Percentiles rank a stretch among this genome's conserved stretches.
Evolutionary conservation across 2,329 filamentous ascomycete species (phyloP).

Genomic region (Ceratocystis destructans): DNA sequence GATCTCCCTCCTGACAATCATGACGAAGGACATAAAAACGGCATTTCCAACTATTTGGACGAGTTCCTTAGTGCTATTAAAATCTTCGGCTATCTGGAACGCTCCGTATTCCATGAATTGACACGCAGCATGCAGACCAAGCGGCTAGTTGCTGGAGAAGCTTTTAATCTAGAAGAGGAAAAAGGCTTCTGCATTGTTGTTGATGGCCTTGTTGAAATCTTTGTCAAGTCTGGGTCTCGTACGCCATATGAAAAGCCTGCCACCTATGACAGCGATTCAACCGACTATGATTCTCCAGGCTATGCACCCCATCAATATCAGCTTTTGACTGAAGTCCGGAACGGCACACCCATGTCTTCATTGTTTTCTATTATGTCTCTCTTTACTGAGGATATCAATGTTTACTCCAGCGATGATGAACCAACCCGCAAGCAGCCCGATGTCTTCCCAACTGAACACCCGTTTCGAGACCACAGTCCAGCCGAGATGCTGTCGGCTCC

Average conservation of each 20-base stretch:
- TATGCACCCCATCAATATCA: slow-evolving; percentile 71
- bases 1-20: slow-evolving; percentile 90
- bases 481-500: slow-evolving; percentile 12
- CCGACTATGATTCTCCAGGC: slow-evolving; percentile 52
- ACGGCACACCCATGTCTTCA: slow-evolving; percentile 96
- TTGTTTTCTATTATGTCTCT: slow-evolving; percentile 93
- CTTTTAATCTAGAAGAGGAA: slow-evolving; percentile 86
- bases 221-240: slow-evolving; percentile 69
- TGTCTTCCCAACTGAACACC: slow-evolving; percentile 5
- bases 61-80: slow-evolving; percentile 98
- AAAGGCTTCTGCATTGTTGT: slow-evolving; percentile 97
- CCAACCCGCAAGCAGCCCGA: slow-evolving; percentile 16
- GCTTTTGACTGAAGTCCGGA: slow-evolving; percentile 89
- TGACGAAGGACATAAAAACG: slow-evolving; percentile 78
- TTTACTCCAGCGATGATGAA: slow-evolving; percentile 57
- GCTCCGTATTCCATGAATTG: slow-evolving; percentile 93
- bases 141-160: slow-evolving; percentile 92
- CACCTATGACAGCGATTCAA: slow-evolving; percentile 31
- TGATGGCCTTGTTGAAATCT: slow-evolving; percentile 91
- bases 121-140: slow-evolving; percentile 96
- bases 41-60: slow-evolving; percentile 89
- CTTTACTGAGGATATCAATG: slow-evolving; percentile 86
- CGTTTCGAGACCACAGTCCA: neutral
- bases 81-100: slow-evolving; percentile 92
- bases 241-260: slow-evolving; percentile 27